phyloP scores from a whole-genome alignment of 352 stramenopile genomes.

The Phytophthora vignae region DNA sequence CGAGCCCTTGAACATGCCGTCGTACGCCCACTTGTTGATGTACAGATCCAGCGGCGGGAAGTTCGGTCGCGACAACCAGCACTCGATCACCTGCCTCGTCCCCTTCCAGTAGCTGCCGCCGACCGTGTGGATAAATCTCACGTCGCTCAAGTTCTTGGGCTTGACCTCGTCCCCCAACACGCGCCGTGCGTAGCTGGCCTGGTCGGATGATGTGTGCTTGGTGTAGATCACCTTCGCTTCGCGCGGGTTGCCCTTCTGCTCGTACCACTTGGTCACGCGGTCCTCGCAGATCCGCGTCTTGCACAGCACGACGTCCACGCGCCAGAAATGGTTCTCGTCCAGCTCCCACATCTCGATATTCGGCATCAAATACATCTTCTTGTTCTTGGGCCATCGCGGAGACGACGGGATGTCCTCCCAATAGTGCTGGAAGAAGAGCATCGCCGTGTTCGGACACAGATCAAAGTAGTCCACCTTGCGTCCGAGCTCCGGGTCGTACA shows the following conservation, averaged over 20 bases:
- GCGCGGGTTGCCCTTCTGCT: slow-evolving; percentile 62
- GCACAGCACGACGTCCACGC: slow-evolving; percentile 50
- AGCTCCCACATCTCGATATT: slow-evolving; percentile 68
- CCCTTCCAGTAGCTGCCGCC: slow-evolving; percentile 58
- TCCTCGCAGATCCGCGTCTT: slow-evolving; percentile 58
- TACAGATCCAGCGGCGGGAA: slow-evolving; percentile 62
- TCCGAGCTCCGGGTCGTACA: slow-evolving; percentile 33
- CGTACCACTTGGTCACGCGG: slow-evolving; percentile 57
- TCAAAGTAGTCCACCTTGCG: slow-evolving; percentile 55
- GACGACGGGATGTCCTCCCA: slow-evolving; percentile 45
- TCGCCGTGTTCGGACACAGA: slow-evolving; percentile 48
- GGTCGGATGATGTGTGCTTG: slow-evolving; percentile 63
- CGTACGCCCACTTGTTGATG: slow-evolving; percentile 51
- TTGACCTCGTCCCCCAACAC: slow-evolving; percentile 33
- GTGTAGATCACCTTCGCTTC: slow-evolving; percentile 61
- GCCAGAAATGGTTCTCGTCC: slow-evolving; percentile 45
- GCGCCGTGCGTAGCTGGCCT: slow-evolving; percentile 44
- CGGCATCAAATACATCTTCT: slow-evolving; percentile 53
- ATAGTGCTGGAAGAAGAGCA: slow-evolving; percentile 64
- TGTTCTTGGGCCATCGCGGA: slow-evolving; percentile 40
- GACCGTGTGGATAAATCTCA: slow-evolving; percentile 50
- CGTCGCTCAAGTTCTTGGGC: slow-evolving; percentile 49
- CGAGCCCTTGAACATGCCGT: slow-evolving; percentile 42
- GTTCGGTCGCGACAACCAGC: slow-evolving; percentile 58
- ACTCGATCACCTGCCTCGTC: slow-evolving; percentile 59